These are phyloP conservation scores for Ceratobasidium sp. DNA, from an alignment of 1,284 basidiomycete genomes.

Conservation along the genomic window DNA sequence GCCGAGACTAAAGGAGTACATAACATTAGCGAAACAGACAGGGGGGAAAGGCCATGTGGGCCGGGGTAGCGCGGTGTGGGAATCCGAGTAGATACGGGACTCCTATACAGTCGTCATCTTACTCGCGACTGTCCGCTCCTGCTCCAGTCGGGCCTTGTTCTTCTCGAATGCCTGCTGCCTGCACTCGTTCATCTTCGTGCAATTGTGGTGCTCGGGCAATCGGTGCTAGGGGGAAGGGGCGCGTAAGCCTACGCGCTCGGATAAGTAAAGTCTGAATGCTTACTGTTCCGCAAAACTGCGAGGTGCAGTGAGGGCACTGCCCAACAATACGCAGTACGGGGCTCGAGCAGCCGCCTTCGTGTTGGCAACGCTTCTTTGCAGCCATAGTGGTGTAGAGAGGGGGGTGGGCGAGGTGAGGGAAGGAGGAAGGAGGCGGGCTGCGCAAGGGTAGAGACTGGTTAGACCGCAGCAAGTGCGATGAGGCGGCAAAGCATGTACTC, in stretches of 20 bases:
- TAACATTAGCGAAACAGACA: constrained; percentile 37
- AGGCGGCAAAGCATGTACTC: constrained; percentile 2
- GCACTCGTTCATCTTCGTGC: constrained; percentile 83
- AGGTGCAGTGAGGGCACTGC: constrained; percentile 81
- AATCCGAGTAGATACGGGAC: constrained; percentile 46
- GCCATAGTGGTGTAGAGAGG: constrained; percentile 66
- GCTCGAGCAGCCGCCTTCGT: constrained; percentile 77
- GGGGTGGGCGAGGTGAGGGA: constrained; percentile 6
- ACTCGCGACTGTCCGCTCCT: constrained; percentile 84
- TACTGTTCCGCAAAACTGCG: constrained; percentile 81
- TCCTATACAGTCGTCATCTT: constrained; percentile 84
- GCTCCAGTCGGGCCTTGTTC: constrained; percentile 87
- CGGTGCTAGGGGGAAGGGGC: constrained; percentile 75
- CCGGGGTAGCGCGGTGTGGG: constrained; percentile 25
- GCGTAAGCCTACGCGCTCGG: constrained; percentile 25
- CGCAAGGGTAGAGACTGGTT: background rate
- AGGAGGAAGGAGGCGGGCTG: constrained; percentile 21
- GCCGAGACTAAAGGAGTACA: constrained; percentile 42
- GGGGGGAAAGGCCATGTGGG: constrained; percentile 30
- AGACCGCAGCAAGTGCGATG: constrained; percentile 17
- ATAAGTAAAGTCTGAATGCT: constrained; percentile 56
- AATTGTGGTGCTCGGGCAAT: constrained; percentile 84
- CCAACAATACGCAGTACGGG: constrained; percentile 85
- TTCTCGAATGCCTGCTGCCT: constrained; percentile 85
- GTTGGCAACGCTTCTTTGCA: constrained; percentile 85